Conservation (phyloP, 345 rosid species). For the Gossypium turneri region DNA sequence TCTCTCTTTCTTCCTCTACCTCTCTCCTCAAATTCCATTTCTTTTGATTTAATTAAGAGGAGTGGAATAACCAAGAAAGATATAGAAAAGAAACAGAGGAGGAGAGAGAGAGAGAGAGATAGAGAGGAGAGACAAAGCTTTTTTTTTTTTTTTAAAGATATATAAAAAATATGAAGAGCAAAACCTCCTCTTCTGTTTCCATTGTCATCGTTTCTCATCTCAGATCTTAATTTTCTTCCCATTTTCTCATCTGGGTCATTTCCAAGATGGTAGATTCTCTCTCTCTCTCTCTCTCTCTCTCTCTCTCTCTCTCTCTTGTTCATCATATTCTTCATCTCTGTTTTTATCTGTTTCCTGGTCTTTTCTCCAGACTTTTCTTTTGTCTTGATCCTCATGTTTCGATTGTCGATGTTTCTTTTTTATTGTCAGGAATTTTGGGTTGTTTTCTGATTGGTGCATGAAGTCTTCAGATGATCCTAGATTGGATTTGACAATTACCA, state of each 20-base stretch:
- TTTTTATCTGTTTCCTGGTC: slow-evolving; percentile 28
- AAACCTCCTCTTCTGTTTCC: slow-evolving; percentile 57
- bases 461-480: slow-evolving; percentile 54
- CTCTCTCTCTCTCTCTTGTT: neutral
- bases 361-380: slow-evolving; percentile 19
- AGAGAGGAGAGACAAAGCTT: slow-evolving; percentile 24
- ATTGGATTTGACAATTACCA: slow-evolving; percentile 52
- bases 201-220: slow-evolving; percentile 42
- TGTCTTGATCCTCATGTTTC: slow-evolving; percentile 18
- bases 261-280: slow-evolving; percentile 46
- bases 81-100: slow-evolving; percentile 32
- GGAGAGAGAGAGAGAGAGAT: slow-evolving; percentile 22
- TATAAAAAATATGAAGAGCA: slow-evolving; percentile 30
- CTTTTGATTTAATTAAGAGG: slow-evolving; percentile 51
- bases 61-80: slow-evolving; percentile 55
- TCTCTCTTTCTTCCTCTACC: slow-evolving; percentile 23
- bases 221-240: slow-evolving; percentile 71
- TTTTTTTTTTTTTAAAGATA: neutral
- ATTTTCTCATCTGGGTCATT: slow-evolving; percentile 58
- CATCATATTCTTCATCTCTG: neutral
- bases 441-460: slow-evolving; percentile 34
- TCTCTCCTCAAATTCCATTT: slow-evolving; percentile 50
- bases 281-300: slow-evolving; percentile 6
- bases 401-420: slow-evolving; percentile 14
- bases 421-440: slow-evolving; percentile 28